A percentile compares a stretch with the other conserved stretches of the same genome.
Conservation (phyloP, 2,329 filamentous ascomycete species). For the Colletotrichum sp. region DNA sequence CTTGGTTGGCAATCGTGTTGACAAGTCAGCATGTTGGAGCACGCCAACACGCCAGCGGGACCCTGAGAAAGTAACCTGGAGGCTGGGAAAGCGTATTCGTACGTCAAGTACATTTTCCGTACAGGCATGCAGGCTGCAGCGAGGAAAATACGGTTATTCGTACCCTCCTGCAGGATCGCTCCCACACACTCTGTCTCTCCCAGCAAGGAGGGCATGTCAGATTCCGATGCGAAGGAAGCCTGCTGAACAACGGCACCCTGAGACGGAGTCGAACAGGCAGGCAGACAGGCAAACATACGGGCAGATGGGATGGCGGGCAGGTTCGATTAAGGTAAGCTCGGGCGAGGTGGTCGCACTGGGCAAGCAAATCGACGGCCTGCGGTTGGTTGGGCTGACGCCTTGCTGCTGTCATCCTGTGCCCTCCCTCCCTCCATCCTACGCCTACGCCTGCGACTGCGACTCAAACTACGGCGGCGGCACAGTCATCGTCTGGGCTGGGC, state of each 20-base stretch:
- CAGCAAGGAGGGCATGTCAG: background rate
- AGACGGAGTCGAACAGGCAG: background rate
- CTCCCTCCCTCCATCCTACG: background rate
- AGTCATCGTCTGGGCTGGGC: slow-evolving; percentile 12
- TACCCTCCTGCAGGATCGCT: background rate
- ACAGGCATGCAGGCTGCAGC: background rate
- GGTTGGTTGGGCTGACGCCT: background rate
- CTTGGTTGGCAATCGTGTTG: background rate
- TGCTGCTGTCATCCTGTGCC: background rate
- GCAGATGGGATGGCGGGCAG: slow-evolving; percentile 7
- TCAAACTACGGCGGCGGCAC: background rate
- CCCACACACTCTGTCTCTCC: background rate
- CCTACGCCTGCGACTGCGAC: background rate
- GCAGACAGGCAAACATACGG: background rate
- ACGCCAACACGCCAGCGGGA: background rate
- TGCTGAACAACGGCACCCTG: background rate
- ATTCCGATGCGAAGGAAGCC: background rate
- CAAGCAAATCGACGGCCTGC: background rate
- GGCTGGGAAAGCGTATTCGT: background rate
- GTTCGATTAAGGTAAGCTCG: slow-evolving; percentile 6
- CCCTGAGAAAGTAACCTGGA: background rate
- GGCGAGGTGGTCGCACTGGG: slow-evolving; percentile 1
- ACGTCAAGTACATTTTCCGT: background rate
- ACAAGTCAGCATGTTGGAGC: background rate
- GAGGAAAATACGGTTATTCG: background rate